phyloP scores from a whole-genome alignment of 1,284 basidiomycete species.

The Ganoderma lucidum region DNA sequence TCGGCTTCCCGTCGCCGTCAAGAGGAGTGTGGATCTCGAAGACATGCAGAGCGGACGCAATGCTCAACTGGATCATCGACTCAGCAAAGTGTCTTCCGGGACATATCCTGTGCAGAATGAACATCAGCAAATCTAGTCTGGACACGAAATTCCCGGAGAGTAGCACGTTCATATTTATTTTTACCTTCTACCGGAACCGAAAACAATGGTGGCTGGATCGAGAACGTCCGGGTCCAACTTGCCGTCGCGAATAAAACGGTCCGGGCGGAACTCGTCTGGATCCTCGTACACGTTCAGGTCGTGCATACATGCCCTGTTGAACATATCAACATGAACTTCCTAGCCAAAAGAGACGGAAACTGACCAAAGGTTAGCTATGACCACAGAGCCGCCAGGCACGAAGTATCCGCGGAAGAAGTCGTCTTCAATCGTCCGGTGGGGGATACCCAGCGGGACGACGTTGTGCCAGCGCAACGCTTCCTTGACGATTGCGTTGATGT shows the following conservation, averaged over 20 bases:
- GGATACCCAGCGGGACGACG: conserved; percentile 24
- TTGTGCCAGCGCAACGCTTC: conserved; percentile 35
- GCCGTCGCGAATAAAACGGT: neutral
- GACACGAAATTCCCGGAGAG: neutral
- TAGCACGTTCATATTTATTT: neutral
- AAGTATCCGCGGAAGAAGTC: conserved; percentile 33
- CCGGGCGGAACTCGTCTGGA: neutral
- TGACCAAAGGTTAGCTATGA: conserved; percentile 40
- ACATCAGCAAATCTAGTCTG: neutral
- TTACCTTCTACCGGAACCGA: neutral
- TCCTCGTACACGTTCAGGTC: neutral
- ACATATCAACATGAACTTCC: neutral
- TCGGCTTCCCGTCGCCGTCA: neutral
- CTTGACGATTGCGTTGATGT: conserved; percentile 33
- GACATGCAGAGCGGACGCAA: neutral
- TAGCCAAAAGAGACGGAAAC: neutral
- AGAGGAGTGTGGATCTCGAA: neutral
- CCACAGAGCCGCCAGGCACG: conserved; percentile 34
- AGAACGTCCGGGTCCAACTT: neutral
- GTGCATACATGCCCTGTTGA: conserved; percentile 1
- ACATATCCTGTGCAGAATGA: neutral
- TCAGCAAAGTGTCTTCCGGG: neutral
- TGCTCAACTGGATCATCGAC: neutral
- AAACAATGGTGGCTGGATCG: neutral
- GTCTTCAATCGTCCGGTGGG: conserved; percentile 23